Percentiles rank a stretch among this genome's conserved stretches.
Evolutionary conservation across 768 basidiomycete species (phyloP).

Genomic region (Podaxis sp.): DNA sequence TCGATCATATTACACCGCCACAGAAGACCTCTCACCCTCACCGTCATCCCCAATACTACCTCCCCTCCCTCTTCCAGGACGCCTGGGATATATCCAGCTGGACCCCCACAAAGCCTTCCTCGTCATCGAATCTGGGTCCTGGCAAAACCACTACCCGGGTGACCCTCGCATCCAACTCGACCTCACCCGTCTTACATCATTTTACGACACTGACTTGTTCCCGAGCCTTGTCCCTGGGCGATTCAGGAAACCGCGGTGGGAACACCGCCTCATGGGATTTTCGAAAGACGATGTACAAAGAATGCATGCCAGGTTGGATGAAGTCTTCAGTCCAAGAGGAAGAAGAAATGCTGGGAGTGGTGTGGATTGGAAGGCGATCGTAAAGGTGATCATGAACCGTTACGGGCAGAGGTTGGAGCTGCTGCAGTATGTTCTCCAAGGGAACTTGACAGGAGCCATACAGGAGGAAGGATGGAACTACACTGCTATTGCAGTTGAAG

Average conservation of each 20-base stretch:
- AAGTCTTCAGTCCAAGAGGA: background rate
- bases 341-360: background rate
- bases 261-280: background rate
- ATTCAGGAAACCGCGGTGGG: background rate
- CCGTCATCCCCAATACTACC: background rate
- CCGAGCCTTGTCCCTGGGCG: background rate
- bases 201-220: background rate
- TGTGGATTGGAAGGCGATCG: background rate
- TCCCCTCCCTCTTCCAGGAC: background rate
- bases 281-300: background rate
- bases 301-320: background rate
- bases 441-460: background rate
- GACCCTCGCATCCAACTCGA: background rate
- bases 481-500: background rate
- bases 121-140: background rate
- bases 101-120: background rate
- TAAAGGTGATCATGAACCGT: background rate
- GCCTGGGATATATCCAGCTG: background rate
- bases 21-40: background rate
- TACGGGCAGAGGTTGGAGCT: background rate
- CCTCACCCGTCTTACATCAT: background rate
- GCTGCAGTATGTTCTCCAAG: background rate
- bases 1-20: background rate
- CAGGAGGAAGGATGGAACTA: background rate
- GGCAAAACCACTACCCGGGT: background rate